Base-by-base conservation (phyloP, 2,329 filamentous ascomycete species). In the Alternaria panax region DNA sequence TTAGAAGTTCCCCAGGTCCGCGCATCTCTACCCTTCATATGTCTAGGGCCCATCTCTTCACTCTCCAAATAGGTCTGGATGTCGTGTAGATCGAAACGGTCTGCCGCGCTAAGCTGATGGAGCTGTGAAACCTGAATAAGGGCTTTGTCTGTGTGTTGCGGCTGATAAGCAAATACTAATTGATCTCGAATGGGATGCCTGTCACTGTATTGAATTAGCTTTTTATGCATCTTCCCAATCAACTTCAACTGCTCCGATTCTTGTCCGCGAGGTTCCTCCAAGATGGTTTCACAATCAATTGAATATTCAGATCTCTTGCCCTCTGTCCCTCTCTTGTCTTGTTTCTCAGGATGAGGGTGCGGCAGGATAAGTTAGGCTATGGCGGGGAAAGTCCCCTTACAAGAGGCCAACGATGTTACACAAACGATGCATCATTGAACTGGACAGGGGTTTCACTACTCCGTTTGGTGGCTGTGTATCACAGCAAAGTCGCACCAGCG, bases 51-150 rank as follows among this genome's bases (percentile, higher is more conserved):
- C 30, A 60, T 50, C 5, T 20, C 22, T 1, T 57, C 18, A 16
- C 38, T 46, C 7, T 27, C 34, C 2, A 68, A 41, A 28, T 61
- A 64, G 14, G 28, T 9, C 9, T 63, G 50, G 7, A 66, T 24
- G 20, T 64, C 54, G 14, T 40, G n/a, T 1, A 63, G 46, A 18
- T 68, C 63, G 18, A 36, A 58, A 1, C 16, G 22, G n/a, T 59
- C 59, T 0, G 59, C 60, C 1, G 36, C 4, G 9, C 45, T 27
- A 12, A 60, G 16, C 5, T 50, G 18, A 1, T 57, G 48, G 5
- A 67, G 22, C 4, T 14, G 20, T 1, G 61, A 54, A 1, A 54
- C 16, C 22, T 67, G 54, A 20, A 60, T 30, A 1, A 53, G 48
- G 1, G 50, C 48, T 14, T 57, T 22, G 16, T 57, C 58, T 57